phyloP scores from a whole-genome alignment of 345 rosid genomes.

The Cardiospermum halicacabum region DNA sequence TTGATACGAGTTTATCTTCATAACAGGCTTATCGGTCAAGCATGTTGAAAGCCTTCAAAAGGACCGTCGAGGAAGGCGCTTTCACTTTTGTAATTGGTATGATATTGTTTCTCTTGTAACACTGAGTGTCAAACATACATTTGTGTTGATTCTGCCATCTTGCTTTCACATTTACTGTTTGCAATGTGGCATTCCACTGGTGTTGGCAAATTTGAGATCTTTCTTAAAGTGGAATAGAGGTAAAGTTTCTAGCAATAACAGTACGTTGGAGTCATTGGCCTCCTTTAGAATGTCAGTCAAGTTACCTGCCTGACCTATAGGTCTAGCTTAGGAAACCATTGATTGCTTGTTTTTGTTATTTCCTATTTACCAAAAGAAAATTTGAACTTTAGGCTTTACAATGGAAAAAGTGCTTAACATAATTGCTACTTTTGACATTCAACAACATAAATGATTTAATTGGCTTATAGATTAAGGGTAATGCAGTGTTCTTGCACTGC shows the following conservation, averaged over 20 bases:
- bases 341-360: conserved; percentile 1
- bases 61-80: conserved; percentile 84
- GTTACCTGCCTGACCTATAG: conserved; percentile 21
- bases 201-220: conserved; percentile 20
- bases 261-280: background rate
- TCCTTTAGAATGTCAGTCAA: conserved; percentile 15
- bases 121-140: conserved; percentile 1
- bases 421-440: conserved; percentile 26
- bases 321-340: conserved; percentile 25
- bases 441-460: conserved; percentile 38
- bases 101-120: conserved; percentile 22
- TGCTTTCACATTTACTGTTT: background rate
- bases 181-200: conserved; percentile 1
- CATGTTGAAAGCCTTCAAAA: conserved; percentile 92
- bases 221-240: conserved; percentile 20
- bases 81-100: conserved; percentile 87
- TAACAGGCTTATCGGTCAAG: conserved; percentile 80
- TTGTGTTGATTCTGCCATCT: background rate
- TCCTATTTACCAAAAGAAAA: conserved; percentile 13
- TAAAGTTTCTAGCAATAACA: conserved; percentile 17
- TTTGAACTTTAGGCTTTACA: conserved; percentile 26
- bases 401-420: conserved; percentile 19
- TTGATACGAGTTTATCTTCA: conserved; percentile 13
- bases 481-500: conserved; percentile 83
- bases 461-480: conserved; percentile 66